These are phyloP conservation scores for Penicillium macrosclerotiorum DNA, from an alignment of 495 filamentous ascomycete genomes.

Conservation along the genomic window DNA sequence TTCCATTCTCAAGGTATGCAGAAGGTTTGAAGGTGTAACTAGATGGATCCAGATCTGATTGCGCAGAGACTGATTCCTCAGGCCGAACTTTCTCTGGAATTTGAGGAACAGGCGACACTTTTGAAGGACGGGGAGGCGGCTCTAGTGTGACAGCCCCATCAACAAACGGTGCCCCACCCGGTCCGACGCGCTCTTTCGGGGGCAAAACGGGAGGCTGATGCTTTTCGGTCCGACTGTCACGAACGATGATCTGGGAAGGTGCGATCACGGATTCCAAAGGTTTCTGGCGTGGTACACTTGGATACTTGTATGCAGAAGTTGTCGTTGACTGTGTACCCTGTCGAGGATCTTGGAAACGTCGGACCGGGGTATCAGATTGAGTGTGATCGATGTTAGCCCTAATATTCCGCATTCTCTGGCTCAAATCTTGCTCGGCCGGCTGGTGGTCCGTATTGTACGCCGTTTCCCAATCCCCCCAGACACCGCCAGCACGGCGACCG, in stretches of 20 bases:
- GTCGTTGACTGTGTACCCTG: constrained; percentile 11
- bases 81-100: constrained; percentile 37
- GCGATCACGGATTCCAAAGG: constrained; percentile 22
- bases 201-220: constrained; percentile 46
- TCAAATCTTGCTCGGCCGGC: constrained; percentile 37
- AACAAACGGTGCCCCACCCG: constrained; percentile 15
- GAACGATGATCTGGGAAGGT: constrained; percentile 19
- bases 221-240: constrained; percentile 26
- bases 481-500: constrained; percentile 55
- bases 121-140: constrained; percentile 26
- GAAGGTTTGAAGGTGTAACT: constrained; percentile 78
- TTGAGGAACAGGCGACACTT: constrained; percentile 26
- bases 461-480: constrained; percentile 62
- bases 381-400: constrained; percentile 33
- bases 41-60: constrained; percentile 42
- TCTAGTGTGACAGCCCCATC: constrained; percentile 13
- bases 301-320: constrained; percentile 48
- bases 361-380: constrained; percentile 6
- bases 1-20: constrained; percentile 84
- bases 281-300: constrained; percentile 50
- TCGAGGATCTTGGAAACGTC: constrained; percentile 8
- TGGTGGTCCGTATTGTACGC: constrained; percentile 29
- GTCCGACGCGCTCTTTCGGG: constrained; percentile 42
- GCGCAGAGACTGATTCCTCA: constrained; percentile 23
- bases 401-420: constrained; percentile 47